Percentiles rank a stretch among this genome's conserved stretches.
Conservation (phyloP, 768 basidiomycete species). For the Mycena olivaceomarginata region DNA sequence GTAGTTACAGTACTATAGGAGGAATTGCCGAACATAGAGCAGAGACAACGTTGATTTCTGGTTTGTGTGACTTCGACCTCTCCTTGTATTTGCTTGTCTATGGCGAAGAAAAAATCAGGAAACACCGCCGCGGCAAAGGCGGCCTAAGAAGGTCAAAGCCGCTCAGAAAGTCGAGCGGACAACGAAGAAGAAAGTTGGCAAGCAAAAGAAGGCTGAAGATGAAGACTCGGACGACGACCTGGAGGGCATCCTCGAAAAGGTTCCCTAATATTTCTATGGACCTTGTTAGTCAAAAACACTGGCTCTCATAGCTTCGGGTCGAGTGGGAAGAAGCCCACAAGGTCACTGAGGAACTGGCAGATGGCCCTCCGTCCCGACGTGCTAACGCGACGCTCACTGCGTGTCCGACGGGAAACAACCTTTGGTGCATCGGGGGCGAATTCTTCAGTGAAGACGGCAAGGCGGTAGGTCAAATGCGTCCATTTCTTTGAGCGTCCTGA, state of each 20-base stretch:
- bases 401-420: conserved; percentile 86
- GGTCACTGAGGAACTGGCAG: conserved; percentile 90
- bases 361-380: conserved; percentile 88
- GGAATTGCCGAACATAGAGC: too few relatives aligned
- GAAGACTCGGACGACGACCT: conserved; percentile 81
- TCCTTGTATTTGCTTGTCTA: conserved; percentile 40
- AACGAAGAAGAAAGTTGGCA: conserved; percentile 77
- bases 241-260: conserved; percentile 89
- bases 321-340: conserved; percentile 91
- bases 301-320: conserved; percentile 78
- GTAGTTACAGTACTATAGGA: too few relatives aligned
- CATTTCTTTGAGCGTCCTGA: conserved; percentile 4
- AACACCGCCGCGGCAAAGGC: conserved; percentile 69
- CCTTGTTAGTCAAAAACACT: not conserved
- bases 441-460: conserved; percentile 92
- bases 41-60: too few relatives aligned
- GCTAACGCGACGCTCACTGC: conserved; percentile 90
- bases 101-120: conserved; percentile 75
- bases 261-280: conserved; percentile 51
- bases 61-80: not conserved
- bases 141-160: conserved; percentile 80
- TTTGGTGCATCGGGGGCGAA: conserved; percentile 92
- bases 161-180: conserved; percentile 83
- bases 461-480: conserved; percentile 67
- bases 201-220: conserved; percentile 57